A percentile compares a stretch with the other conserved stretches of the same genome.
Conservation (phyloP, 495 filamentous ascomycete genomes). For the Penicillium bovifimosum region DNA sequence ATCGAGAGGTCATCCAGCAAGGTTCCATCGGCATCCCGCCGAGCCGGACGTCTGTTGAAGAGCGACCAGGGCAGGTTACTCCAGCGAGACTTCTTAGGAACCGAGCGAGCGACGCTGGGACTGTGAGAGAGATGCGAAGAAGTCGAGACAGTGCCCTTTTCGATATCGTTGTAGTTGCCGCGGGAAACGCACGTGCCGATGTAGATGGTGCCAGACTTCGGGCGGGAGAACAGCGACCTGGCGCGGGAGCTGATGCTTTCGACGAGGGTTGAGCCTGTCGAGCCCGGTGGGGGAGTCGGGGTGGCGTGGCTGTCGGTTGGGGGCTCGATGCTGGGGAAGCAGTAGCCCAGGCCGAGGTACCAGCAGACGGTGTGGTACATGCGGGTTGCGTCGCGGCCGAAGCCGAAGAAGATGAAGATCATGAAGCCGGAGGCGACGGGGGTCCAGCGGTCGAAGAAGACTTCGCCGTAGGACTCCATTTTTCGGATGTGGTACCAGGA, state of each 20-base stretch:
- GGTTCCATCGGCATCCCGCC: constrained; percentile 6
- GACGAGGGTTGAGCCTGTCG: constrained; percentile 15
- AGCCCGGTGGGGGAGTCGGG: not conserved
- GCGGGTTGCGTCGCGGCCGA: constrained; percentile 66
- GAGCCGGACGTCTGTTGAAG: constrained; percentile 8
- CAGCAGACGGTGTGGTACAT: constrained; percentile 55
- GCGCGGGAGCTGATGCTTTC: constrained; percentile 21
- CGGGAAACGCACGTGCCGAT: not conserved
- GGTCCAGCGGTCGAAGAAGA: constrained; percentile 64
- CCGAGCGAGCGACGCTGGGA: not conserved
- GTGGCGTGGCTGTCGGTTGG: constrained; percentile 10
- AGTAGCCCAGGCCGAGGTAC: constrained; percentile 25
- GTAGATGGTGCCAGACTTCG: not conserved
- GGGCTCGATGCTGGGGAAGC: constrained; percentile 14
- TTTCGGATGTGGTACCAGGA: constrained; percentile 57
- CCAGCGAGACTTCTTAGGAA: constrained; percentile 11
- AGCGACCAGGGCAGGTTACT: constrained; percentile 8
- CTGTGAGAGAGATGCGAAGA: not conserved
- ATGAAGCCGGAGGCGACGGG: constrained; percentile 53
- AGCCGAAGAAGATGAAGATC: constrained; percentile 76
- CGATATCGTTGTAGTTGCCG: constrained; percentile 16
- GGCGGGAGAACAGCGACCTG: constrained; percentile 24
- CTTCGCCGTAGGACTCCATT: constrained; percentile 44
- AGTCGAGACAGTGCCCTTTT: constrained; percentile 16
- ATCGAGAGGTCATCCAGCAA: constrained; percentile 18